Conservation (phyloP, 306 rosid species). For the Leucaena leucocephala region DNA sequence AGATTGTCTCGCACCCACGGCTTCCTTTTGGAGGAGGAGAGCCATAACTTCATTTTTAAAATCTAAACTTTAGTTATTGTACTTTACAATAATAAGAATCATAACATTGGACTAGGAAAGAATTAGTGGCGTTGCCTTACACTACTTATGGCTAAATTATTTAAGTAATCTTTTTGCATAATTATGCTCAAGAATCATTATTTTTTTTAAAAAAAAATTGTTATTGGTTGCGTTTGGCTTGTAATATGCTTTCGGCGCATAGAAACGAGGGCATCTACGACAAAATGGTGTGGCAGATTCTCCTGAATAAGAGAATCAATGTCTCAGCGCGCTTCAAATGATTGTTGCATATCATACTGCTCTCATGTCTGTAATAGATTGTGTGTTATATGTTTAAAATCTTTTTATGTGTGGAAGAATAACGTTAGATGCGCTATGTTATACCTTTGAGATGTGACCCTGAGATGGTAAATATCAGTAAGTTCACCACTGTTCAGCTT, state of each 20-base stretch:
- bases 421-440: background rate
- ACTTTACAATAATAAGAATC: background rate
- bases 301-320: background rate
- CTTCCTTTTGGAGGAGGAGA: background rate
- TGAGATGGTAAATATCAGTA: background rate
- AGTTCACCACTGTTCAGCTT: background rate
- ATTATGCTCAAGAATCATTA: background rate
- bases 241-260: conserved; percentile 9
- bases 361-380: background rate
- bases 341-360: background rate
- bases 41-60: background rate
- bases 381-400: background rate
- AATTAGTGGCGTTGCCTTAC: background rate
- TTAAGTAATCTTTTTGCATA: background rate
- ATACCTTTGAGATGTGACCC: background rate
- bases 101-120: background rate
- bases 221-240: background rate
- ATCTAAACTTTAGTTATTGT: background rate
- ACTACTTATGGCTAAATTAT: background rate
- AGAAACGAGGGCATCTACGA: background rate
- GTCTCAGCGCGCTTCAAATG: background rate
- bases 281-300: background rate
- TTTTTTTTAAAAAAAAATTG: background rate
- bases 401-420: background rate
- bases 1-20: background rate